Conservation (phyloP, 78 protist genomes). For the slime mould (Dictyostelium discoideum) region DNA sequence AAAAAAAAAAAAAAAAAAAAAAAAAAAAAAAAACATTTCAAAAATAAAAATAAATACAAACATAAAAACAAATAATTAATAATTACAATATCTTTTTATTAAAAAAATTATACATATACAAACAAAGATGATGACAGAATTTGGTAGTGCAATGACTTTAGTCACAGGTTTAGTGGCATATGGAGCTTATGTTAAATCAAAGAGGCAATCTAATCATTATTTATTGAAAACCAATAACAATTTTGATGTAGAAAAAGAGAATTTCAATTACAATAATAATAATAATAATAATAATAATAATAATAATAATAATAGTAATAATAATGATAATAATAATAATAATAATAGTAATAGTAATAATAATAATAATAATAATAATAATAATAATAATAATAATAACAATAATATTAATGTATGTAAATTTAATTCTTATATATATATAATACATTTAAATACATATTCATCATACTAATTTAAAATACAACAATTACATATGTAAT, state of each 20-base stretch:
- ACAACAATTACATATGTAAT: background rate
- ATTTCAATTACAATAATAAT: background rate
- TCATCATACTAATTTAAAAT: background rate
- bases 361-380: no score
- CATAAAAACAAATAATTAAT: no score
- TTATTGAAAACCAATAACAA: background rate
- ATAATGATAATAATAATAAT: no score
- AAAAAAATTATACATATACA: background rate
- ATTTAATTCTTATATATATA: background rate
- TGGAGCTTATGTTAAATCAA: background rate
- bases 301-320: no score
- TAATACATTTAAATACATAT: no score
- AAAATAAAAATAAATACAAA: no score
- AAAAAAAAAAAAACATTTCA: no score
- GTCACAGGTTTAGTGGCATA: constrained; percentile 7
- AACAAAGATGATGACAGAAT: constrained; percentile 6
- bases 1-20: no score
- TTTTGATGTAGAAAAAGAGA: background rate
- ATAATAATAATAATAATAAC: no score
- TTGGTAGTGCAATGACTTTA: background rate
- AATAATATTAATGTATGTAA: background rate
- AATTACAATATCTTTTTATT: no score
- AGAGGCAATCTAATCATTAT: background rate
- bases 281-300: background rate
- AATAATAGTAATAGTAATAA: no score